These are phyloP conservation scores for Pleurostoma richardsiae DNA, from an alignment of 2,329 filamentous ascomycete species.

Conservation along the genomic window DNA sequence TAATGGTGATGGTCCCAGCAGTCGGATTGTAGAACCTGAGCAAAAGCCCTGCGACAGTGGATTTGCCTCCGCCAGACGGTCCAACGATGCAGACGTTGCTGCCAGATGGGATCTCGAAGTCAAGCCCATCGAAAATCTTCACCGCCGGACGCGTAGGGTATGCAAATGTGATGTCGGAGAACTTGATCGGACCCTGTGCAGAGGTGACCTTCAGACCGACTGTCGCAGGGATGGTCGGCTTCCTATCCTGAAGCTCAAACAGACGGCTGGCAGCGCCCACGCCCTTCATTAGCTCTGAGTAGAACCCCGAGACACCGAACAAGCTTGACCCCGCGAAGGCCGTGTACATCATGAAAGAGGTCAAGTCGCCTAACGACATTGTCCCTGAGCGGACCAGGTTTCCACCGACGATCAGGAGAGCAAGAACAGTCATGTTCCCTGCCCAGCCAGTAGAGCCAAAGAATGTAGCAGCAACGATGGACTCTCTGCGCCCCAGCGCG, in stretches of 20 bases:
- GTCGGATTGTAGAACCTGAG: slow-evolving; percentile 88
- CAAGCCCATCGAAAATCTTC: slow-evolving; percentile 80
- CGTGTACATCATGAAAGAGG: slow-evolving; percentile 98
- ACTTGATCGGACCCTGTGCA: slow-evolving; percentile 83
- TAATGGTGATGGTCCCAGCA: slow-evolving; percentile 71
- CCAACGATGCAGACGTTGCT: slow-evolving; percentile 96
- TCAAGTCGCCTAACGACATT: slow-evolving; percentile 87
- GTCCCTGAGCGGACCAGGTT: slow-evolving; percentile 81
- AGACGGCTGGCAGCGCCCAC: slow-evolving; percentile 93
- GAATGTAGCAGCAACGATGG: slow-evolving; percentile 84
- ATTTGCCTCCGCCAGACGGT: slow-evolving; percentile 93
- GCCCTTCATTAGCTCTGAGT: slow-evolving; percentile 98
- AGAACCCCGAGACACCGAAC: slow-evolving; percentile 92
- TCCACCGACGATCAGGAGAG: slow-evolving; percentile 84
- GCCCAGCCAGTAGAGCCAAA: slow-evolving; percentile 83
- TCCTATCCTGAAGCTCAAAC: slow-evolving; percentile 90
- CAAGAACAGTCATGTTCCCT: slow-evolving; percentile 94
- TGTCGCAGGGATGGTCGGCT: slow-evolving; percentile 82
- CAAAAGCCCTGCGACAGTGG: slow-evolving; percentile 86
- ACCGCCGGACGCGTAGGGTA: slow-evolving; percentile 94
- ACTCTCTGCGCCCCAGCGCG: slow-evolving; percentile 78
- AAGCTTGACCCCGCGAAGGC: slow-evolving; percentile 81
- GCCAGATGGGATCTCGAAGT: slow-evolving; percentile 88
- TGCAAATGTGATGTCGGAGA: slow-evolving; percentile 79
- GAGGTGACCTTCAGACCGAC: slow-evolving; percentile 73